Conservation (phyloP, 2,329 filamentous ascomycete genomes). For the Aspergillus quadrilineatus region DNA sequence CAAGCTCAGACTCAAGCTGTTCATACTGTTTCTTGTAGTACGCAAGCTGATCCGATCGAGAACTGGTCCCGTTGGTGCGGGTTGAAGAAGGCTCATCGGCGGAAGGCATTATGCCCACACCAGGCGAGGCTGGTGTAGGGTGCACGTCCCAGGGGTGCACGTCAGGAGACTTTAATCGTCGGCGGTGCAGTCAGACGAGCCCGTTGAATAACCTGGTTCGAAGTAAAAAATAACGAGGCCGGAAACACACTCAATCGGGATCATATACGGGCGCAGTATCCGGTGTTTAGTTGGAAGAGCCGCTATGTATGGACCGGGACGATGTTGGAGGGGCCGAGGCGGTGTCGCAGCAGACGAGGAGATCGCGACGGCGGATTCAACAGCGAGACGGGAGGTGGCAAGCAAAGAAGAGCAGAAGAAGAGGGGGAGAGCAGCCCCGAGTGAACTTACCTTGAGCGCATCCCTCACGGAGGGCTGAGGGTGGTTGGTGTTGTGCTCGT, state of each 20-base stretch:
- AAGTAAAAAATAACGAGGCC: not conserved
- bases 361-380: conserved; percentile 16
- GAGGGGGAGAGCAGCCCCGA: conserved; percentile 6
- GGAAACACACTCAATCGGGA: conserved; percentile 2
- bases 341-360: conserved; percentile 34
- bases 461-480: conserved; percentile 26
- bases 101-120: conserved; percentile 37
- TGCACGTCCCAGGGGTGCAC: conserved; percentile 20
- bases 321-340: conserved; percentile 33
- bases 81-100: conserved; percentile 40
- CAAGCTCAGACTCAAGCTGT: conserved; percentile 82
- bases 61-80: conserved; percentile 39
- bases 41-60: conserved; percentile 70
- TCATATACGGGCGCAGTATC: conserved; percentile 15
- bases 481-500: conserved; percentile 4
- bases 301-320: conserved; percentile 15
- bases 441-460: conserved; percentile 22
- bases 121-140: conserved; percentile 19
- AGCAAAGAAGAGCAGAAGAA: conserved; percentile 8
- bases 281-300: conserved; percentile 14
- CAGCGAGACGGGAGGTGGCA: not conserved
- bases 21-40: conserved; percentile 98
- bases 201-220: not conserved
- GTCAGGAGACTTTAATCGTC: conserved; percentile 15
- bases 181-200: conserved; percentile 9